Base-by-base conservation (phyloP, 371 early-diverging fungal species). In the Actinomortierella wolfii region DNA sequence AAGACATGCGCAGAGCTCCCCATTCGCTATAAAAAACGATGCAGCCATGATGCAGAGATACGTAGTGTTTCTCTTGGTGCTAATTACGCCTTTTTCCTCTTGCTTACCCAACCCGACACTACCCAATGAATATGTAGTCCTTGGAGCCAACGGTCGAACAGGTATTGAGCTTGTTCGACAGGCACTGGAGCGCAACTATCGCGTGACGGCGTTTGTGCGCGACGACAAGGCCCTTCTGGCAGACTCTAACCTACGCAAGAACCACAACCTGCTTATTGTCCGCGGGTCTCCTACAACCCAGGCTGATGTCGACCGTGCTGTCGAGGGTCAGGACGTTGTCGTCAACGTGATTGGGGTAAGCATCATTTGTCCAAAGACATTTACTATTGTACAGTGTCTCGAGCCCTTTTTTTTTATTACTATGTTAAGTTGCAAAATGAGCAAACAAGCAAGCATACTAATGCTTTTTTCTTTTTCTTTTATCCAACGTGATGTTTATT, bases 61-160 rank as follows among this genome's bases (percentile, higher is more conserved):
- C n/a, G 44, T 20, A 20, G 44, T 13, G 44, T n/a, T 44, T 15
- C 44, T 6, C 15, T 44, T 20, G 44, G 4, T 15, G 44, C 44
- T 5, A n/a, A 13, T 20, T 15, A 20, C 44, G 44, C 44, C 44
- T 41, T 4, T n/a, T 20, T 15, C 13, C 13, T 15, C 13, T 20
- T 34, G 29, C 28, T 14, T 34, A 34, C 39, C 3, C 39, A 6
- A 6, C 0, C 40, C 21, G 0, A 15, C n/a, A 13, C 9, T 17
- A 3, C 21, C 26, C 26, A 13, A 43, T 39, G 20, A 13, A 7
- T 5, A 34, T 47, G 34, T 48, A 71, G 73, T 71, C 15, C 46
- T 71, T 46, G 73, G 73, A n/a, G 73, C 73, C 18, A 71, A 66
- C 39, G 73, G 73, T 24, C 57, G 73, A 24, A 71, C 73, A 28